These are phyloP conservation scores for Aspergillus flavus DNA, from an alignment of 2,329 filamentous ascomycete species.

Conservation along the genomic window DNA sequence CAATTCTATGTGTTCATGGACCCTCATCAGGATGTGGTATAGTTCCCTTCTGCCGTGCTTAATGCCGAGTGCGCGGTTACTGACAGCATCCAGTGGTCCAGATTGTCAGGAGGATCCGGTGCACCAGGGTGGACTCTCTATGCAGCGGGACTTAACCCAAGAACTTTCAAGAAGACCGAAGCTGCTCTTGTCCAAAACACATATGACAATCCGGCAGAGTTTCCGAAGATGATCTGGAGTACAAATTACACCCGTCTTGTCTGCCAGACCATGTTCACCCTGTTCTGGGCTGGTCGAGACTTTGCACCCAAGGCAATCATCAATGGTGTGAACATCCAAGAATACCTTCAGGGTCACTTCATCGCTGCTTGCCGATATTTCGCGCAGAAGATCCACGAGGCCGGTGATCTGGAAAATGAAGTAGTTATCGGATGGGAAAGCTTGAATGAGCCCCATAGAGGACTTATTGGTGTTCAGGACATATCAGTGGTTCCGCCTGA, in stretches of 20 bases:
- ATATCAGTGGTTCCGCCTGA: constrained; percentile 79
- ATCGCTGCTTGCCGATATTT: constrained; percentile 78
- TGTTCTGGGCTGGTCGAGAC: constrained; percentile 88
- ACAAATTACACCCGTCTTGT: constrained; percentile 92
- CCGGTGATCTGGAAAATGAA: constrained; percentile 82
- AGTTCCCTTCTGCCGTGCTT: constrained; percentile 35
- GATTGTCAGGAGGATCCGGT: constrained; percentile 90
- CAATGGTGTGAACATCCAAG: constrained; percentile 92
- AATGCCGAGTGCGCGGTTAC: constrained; percentile 18
- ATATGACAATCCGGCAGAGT: constrained; percentile 79
- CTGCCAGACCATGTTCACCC: constrained; percentile 86
- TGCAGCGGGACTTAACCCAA: constrained; percentile 86
- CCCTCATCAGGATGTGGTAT: constrained; percentile 92
- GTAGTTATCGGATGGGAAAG: constrained; percentile 95
- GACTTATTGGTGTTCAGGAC: constrained; percentile 81
- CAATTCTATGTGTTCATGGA: constrained; percentile 99
- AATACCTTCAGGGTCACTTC: constrained; percentile 88
- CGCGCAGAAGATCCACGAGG: constrained; percentile 81
- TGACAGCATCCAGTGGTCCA: constrained; percentile 71
- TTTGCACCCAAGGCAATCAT: constrained; percentile 97
- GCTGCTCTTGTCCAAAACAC: constrained; percentile 95
- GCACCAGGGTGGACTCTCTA: constrained; percentile 98
- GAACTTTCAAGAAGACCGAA: constrained; percentile 81
- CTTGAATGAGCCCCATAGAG: constrained; percentile 91
- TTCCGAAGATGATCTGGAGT: constrained; percentile 99